Percentiles rank a stretch among this genome's conserved stretches.
phyloP scores from a whole-genome alignment of 2,329 filamentous ascomycete genomes.

The Acarospora socialis region DNA sequence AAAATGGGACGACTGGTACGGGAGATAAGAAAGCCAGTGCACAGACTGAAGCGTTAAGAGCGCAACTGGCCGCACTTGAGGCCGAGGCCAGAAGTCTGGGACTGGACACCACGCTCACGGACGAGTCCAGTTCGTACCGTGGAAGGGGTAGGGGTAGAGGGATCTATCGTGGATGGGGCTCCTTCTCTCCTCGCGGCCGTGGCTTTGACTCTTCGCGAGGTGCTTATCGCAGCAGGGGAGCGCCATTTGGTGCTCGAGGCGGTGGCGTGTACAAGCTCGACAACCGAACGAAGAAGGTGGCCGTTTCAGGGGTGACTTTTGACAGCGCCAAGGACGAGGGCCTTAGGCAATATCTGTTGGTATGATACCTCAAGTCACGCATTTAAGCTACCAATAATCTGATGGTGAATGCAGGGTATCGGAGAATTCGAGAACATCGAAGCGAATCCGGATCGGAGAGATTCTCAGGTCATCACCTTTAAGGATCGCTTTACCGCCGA shows the following conservation, averaged over 20 bases:
- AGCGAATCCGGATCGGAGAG: slow-evolving; percentile 23
- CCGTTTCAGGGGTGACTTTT: slow-evolving; percentile 34
- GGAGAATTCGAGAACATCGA: slow-evolving; percentile 34
- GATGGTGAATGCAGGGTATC: slow-evolving; percentile 29
- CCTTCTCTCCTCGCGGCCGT: slow-evolving; percentile 19
- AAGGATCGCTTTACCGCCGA: slow-evolving; percentile 40
- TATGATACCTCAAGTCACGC: too few relatives aligned
- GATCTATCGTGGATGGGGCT: slow-evolving; percentile 25
- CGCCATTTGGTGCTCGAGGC: slow-evolving; percentile 23
- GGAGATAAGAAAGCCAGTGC: slow-evolving; percentile 27
- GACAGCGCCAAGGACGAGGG: slow-evolving; percentile 39
- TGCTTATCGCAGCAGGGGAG: slow-evolving; percentile 32
- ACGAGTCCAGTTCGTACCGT: slow-evolving; percentile 18
- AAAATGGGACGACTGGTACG: slow-evolving; percentile 10
- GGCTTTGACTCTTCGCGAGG: slow-evolving; percentile 26
- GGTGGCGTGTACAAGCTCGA: slow-evolving; percentile 42
- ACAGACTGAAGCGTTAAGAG: slow-evolving; percentile 38
- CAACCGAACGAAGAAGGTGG: slow-evolving; percentile 41
- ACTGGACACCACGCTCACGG: slow-evolving; percentile 29
- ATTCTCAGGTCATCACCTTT: slow-evolving; percentile 30
- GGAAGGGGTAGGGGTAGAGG: slow-evolving; percentile 18
- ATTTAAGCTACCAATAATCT: too few relatives aligned
- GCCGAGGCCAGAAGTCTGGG: slow-evolving; percentile 40
- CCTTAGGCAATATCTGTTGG: slow-evolving; percentile 41
- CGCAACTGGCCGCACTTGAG: slow-evolving; percentile 40